These are phyloP conservation scores for Helminthosporium solani DNA, from an alignment of 2,329 filamentous ascomycete genomes.

Conservation along the genomic window DNA sequence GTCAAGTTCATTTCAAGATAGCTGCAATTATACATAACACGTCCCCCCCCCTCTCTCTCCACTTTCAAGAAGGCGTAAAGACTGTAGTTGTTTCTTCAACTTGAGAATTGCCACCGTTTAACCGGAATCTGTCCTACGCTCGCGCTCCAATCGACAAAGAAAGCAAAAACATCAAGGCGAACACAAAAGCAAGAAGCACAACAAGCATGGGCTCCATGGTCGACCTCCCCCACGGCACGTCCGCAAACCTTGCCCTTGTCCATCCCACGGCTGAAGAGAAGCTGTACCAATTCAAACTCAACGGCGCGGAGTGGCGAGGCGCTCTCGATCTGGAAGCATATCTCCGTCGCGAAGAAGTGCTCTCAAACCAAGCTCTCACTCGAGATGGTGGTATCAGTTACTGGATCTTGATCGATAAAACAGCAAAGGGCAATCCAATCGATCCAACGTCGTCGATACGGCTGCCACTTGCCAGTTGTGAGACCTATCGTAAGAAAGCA, in stretches of 20 bases:
- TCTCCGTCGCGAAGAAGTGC: slow-evolving; percentile 56
- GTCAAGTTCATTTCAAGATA: too few relatives aligned
- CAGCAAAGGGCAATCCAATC: slow-evolving; percentile 32
- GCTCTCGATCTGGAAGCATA: slow-evolving; percentile 57
- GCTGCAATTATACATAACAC: neutral
- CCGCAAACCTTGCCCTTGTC: slow-evolving; percentile 54
- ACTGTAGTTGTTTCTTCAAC: too few relatives aligned
- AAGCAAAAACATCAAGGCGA: too few relatives aligned
- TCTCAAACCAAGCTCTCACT: slow-evolving; percentile 54
- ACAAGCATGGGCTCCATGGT: slow-evolving; percentile 26
- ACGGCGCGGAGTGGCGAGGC: slow-evolving; percentile 60
- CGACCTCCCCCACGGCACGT: slow-evolving; percentile 51
- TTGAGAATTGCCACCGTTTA: too few relatives aligned
- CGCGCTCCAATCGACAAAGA: too few relatives aligned
- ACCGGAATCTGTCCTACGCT: too few relatives aligned
- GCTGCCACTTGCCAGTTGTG: slow-evolving; percentile 58
- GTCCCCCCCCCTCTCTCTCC: neutral
- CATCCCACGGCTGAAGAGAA: slow-evolving; percentile 58
- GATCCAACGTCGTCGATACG: slow-evolving; percentile 41
- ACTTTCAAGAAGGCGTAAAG: neutral
- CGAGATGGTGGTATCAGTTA: slow-evolving; percentile 57
- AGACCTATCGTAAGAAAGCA: slow-evolving; percentile 54
- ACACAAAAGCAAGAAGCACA: neutral
- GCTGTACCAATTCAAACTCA: slow-evolving; percentile 53
- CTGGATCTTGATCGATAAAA: slow-evolving; percentile 60